These are phyloP conservation scores for Panicum miliaceum DNA, from an alignment of 176 grass and related monocot genomes.

Conservation along the genomic window DNA sequence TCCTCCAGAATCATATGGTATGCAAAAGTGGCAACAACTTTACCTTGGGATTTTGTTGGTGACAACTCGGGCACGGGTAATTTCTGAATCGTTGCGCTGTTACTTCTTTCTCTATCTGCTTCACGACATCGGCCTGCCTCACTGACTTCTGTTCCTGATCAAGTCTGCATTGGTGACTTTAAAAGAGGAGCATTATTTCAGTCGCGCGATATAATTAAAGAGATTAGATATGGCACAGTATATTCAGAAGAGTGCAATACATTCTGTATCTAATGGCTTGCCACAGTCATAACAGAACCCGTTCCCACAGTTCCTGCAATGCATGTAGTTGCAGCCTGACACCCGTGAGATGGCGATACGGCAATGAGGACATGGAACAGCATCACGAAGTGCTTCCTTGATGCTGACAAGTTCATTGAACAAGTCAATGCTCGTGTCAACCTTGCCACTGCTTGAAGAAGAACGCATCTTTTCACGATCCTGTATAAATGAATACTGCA, in stretches of 20 bases:
- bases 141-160: constrained; percentile 6
- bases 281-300: constrained; percentile 62
- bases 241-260: constrained; percentile 13
- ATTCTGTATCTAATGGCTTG: constrained; percentile 37
- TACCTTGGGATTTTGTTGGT: constrained; percentile 48
- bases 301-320: constrained; percentile 45
- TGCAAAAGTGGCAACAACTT: not conserved
- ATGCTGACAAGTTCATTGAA: constrained; percentile 47
- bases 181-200: constrained; percentile 17
- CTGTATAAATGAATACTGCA: constrained; percentile 17
- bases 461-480: constrained; percentile 25
- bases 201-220: not conserved
- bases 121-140: not conserved
- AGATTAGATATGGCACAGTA: constrained; percentile 1
- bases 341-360: constrained; percentile 50
- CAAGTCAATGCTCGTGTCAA: constrained; percentile 25
- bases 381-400: constrained; percentile 52
- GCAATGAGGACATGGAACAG: constrained; percentile 53
- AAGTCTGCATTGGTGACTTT: constrained; percentile 40
- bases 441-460: constrained; percentile 7
- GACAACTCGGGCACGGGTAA: constrained; percentile 35
- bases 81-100: not conserved
- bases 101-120: constrained; percentile 18
- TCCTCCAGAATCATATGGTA: not conserved
- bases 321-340: constrained; percentile 64